Base-by-base conservation (phyloP, 2,329 filamentous ascomycete species). In the Apiospora koreana region DNA sequence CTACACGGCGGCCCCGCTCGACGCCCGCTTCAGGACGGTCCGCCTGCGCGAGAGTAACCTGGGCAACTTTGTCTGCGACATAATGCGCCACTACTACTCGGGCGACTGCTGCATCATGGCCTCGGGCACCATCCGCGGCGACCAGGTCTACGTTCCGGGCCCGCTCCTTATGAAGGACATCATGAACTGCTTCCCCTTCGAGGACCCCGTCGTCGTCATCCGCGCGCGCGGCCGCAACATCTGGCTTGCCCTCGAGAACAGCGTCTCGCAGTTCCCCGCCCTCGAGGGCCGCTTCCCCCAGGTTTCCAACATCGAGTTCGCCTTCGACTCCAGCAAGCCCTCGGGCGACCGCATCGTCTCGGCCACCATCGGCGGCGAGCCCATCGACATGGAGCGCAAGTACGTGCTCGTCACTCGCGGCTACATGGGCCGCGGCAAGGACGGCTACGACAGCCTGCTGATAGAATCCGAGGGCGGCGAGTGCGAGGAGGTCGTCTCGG, bases 141-240 rank as follows among this genome's bases (percentile, higher is more conserved):
- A 97, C 77, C 93, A 96, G 79, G 91, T 97, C 42, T 97, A 97
- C 76, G 90, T 94, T 0, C 93, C 94, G 0, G 94, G 94, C 0
- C 85, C 94, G 0, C 83, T 97, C 9, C 86, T 91, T 31, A 83
- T 97, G 71, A 93, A 93, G 76, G 94, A 97, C 76, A 89, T 97
- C n/a, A 88, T 94, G 70, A 93, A 93, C 67, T 97, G 94, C 77
- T 97, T 97, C 74, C 95, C 95, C 0, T 97, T 98, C 75, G 94
- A 97, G 78, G 94, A 97, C 73, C 94, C 94, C 0, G 92, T 95
- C 1, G 92, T 97, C 0, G 89, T 97, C 4, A 84, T 97, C 71
- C 88, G 87, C 43, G 86, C 94, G 5, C 89, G 84, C 0, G 95
- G 95, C 0, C 85, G 89, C 75, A 92, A 91, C 1, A 89, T 98